Evolutionary conservation across 768 basidiomycete genomes (phyloP).

Genomic region (Kwoniella sp.): DNA sequence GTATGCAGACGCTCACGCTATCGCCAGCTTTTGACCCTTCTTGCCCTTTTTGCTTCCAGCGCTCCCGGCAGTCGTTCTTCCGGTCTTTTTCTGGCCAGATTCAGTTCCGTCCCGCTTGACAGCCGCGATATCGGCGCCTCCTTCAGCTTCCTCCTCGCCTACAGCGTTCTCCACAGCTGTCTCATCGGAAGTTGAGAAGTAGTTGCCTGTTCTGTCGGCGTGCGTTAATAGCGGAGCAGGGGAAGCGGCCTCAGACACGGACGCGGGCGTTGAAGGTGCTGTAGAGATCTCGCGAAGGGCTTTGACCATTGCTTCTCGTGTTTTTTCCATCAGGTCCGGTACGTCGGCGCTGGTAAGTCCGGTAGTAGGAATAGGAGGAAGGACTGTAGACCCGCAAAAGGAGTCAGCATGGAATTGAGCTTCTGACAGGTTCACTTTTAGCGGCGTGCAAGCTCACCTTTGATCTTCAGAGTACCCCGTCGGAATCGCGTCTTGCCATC

Average conservation of each 20-base stretch:
- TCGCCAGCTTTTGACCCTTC: conserved; percentile 30
- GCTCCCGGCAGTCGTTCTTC: neutral
- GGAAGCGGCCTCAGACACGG: conserved; percentile 9
- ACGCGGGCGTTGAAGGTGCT: conserved; percentile 1
- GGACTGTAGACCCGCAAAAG: conserved; percentile 63
- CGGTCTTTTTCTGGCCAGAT: conserved; percentile 1
- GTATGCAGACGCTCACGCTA: conserved; percentile 40
- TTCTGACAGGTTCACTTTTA: neutral
- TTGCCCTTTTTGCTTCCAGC: conserved; percentile 12
- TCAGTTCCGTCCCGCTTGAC: neutral
- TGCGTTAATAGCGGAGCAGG: conserved; percentile 28
- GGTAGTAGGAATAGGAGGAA: conserved; percentile 78
- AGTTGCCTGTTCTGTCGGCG: conserved; percentile 12
- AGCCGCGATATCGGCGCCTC: conserved; percentile 7
- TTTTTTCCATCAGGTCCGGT: conserved; percentile 65
- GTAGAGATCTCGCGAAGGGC: conserved; percentile 75
- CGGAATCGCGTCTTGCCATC: conserved; percentile 70
- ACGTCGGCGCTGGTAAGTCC: conserved; percentile 73
- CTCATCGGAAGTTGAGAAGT: conserved; percentile 18
- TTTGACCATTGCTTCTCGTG: conserved; percentile 77
- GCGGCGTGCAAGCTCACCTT: too few species aligned
- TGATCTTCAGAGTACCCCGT: conserved; percentile 73
- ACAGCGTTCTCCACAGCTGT: conserved; percentile 26
- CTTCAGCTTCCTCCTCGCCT: conserved; percentile 22
- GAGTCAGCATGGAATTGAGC: conserved; percentile 6